These are phyloP conservation scores for Stramenopiles sp. DNA, from an alignment of 352 stramenopile genomes.

Conservation along the genomic window DNA sequence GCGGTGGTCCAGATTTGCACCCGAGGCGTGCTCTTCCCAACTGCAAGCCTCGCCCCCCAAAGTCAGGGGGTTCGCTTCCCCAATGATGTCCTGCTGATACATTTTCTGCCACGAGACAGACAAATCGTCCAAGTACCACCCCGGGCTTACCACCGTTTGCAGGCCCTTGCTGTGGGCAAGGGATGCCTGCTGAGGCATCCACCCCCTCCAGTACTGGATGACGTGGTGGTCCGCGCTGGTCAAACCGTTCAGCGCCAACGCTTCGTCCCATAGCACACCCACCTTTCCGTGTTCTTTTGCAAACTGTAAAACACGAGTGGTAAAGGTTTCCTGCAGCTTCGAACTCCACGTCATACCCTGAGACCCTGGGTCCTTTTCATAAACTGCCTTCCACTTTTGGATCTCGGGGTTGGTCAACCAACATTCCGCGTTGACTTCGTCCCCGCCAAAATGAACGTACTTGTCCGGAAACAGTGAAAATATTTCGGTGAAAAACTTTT, in stretches of 20 bases:
- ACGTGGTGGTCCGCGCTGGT: neutral
- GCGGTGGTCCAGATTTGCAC: neutral
- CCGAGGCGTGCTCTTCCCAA: constrained; percentile 8
- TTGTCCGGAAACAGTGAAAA: constrained; percentile 19
- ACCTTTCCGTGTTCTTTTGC: neutral
- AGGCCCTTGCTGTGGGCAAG: neutral
- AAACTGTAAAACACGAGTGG: neutral
- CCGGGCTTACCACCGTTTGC: neutral
- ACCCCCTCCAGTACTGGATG: neutral
- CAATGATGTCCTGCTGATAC: constrained; percentile 21
- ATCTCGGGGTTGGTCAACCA: constrained; percentile 22
- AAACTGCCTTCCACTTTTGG: constrained; percentile 15
- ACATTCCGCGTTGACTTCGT: constrained; percentile 23
- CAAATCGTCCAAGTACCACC: constrained; percentile 42
- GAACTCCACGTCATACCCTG: neutral
- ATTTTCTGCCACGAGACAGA: constrained; percentile 28
- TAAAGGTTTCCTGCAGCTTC: constrained; percentile 2
- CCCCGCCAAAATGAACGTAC: constrained; percentile 24
- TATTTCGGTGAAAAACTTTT: constrained; percentile 19
- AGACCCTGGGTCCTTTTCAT: too few relatives aligned
- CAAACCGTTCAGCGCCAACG: neutral
- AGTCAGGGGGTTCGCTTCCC: neutral
- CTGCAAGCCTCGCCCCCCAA: neutral
- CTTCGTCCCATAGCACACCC: neutral
- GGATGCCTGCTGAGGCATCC: neutral